Evolutionary conservation across 306 rosid species (phyloP).

Genomic region (Astragalus membranaceus): DNA sequence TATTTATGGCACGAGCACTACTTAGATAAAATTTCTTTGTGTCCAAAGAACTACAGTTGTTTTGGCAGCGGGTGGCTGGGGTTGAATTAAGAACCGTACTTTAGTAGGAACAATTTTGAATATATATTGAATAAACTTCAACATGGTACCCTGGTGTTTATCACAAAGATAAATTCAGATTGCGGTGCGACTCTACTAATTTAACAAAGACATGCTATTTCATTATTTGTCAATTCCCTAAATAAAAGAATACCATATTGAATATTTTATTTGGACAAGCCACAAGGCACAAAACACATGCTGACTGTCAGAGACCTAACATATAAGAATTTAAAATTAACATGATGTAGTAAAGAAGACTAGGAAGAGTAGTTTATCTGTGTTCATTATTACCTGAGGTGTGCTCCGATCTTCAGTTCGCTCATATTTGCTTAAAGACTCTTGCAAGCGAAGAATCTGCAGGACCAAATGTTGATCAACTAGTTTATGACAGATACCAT

Average conservation of each 20-base stretch:
- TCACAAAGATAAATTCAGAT: not conserved
- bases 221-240: not conserved
- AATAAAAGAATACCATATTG: not conserved
- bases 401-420: slow-evolving; percentile 80
- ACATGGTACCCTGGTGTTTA: not conserved
- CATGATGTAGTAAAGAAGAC: not conserved
- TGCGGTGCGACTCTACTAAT: not conserved
- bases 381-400: slow-evolving; percentile 63
- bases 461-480: slow-evolving; percentile 18
- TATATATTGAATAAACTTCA: not conserved
- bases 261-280: slow-evolving; percentile 2
- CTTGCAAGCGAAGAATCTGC: slow-evolving; percentile 93
- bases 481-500: slow-evolving; percentile 9
- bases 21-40: not conserved
- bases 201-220: not conserved
- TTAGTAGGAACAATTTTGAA: not conserved
- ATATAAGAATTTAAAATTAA: not conserved
- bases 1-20: not conserved
- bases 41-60: not conserved
- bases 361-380: not conserved
- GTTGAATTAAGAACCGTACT: not conserved
- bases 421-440: slow-evolving; percentile 83
- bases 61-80: not conserved
- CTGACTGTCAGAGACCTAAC: not conserved
- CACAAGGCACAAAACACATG: not conserved